Base-by-base conservation (phyloP, 2,329 filamentous ascomycete species). In the Aspergillus quadrilineatus region DNA sequence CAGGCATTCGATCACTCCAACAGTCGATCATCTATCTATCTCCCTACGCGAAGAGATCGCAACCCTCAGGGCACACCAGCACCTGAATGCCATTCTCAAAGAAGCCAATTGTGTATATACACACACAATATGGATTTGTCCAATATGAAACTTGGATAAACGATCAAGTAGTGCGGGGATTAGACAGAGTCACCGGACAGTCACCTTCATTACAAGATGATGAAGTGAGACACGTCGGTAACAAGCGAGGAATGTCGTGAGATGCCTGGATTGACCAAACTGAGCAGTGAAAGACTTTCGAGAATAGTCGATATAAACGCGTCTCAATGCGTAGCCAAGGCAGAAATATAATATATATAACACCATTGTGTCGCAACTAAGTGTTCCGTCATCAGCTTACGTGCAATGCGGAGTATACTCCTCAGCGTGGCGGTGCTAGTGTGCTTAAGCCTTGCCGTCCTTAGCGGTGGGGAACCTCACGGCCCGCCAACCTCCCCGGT, bases 401-500 rank as follows among this genome's bases (percentile, higher is more conserved):
- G 15, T 56, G 42, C 47, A n/a, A 39, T 15, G 17, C 37, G 54
- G 44, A 46, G 44, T 47, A 36, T 47, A 47, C 43, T 28, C 22
- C 43, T 45, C 42, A 17, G 37, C 28, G 49, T 52, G 54, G 48
- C 43, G 48, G 44, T 48, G 41, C 36, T 56, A 57, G 55, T 53
- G 55, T 37, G 10, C 41, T 49, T 46, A 34, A 29, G 22, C 22
- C 22, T 22, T 22, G 22, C 22, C 22, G 22, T 22, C 28, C 9
- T 48, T 53, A 36, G 55, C 55, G 30, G 55, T 57, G 55, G 55
- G 45, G 55, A 44, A 50, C 15, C 30, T 47, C 41, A 22, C 50
- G 42, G 22, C 46, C 52, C 37, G 37, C 48, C 48, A 41, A 58
- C 44, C 46, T 34, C n/a, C n/a, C 39, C 39, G 39, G 10, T 22